A percentile compares a stretch with the other conserved stretches of the same genome.
phyloP scores from a whole-genome alignment of 1,139 yeast genomes.

The Tardiomyces blankii region DNA sequence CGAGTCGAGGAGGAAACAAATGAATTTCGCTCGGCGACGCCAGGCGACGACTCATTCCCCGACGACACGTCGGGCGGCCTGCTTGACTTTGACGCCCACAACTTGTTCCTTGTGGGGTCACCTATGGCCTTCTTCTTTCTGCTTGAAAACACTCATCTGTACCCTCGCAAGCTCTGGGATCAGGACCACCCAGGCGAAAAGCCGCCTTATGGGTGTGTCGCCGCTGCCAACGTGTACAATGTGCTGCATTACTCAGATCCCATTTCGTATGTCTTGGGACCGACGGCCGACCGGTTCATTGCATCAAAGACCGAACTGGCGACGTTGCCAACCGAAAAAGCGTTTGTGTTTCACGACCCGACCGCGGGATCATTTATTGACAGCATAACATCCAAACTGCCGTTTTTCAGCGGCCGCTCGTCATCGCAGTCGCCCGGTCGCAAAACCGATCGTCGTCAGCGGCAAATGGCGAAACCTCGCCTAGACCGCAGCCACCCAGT shows the following conservation, averaged over 20 bases:
- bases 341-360: slow-evolving; percentile 8
- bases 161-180: slow-evolving; percentile 17
- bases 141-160: slow-evolving; percentile 17
- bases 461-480: background rate
- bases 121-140: slow-evolving; percentile 71
- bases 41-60: background rate
- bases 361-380: slow-evolving; percentile 11
- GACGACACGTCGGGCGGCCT: background rate
- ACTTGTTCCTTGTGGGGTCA: slow-evolving; percentile 74
- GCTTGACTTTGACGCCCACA: slow-evolving; percentile 59
- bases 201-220: slow-evolving; percentile 29
- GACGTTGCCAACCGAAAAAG: slow-evolving; percentile 16
- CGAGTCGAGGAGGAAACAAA: too few species aligned
- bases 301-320: slow-evolving; percentile 20
- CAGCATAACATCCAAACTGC: slow-evolving; percentile 12
- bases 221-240: slow-evolving; percentile 29
- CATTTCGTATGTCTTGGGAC: slow-evolving; percentile 27
- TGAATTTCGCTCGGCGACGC: background rate
- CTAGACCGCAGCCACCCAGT: background rate
- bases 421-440: background rate
- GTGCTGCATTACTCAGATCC: slow-evolving; percentile 32
- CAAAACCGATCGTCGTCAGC: background rate
- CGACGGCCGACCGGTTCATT: slow-evolving; percentile 26
- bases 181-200: slow-evolving; percentile 4
- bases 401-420: slow-evolving; percentile 4